Percentiles rank a stretch among this genome's conserved stretches.
Evolutionary conservation across 345 rosid genomes (phyloP).

Genomic region (Salix brachista): DNA sequence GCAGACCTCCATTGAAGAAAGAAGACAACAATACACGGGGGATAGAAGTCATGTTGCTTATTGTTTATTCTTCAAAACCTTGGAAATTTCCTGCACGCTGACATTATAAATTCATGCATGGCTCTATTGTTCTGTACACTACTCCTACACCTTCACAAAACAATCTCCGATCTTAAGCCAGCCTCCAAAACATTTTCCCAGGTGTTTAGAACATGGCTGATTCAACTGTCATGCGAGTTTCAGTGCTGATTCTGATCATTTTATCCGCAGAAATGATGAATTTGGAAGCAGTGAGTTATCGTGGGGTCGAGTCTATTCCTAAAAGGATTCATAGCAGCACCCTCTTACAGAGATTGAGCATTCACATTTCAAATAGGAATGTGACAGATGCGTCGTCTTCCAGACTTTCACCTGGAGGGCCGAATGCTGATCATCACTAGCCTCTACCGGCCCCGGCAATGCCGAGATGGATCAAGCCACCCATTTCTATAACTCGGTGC

Average conservation of each 20-base stretch:
- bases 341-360: conserved; percentile 15
- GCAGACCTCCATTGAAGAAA: not conserved
- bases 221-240: conserved; percentile 2
- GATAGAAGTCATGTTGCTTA: not conserved
- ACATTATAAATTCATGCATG: conserved; percentile 11
- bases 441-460: not conserved
- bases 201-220: conserved; percentile 5
- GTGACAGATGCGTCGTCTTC: not conserved
- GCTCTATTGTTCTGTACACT: not conserved
- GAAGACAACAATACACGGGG: conserved; percentile 19
- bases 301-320: conserved; percentile 7
- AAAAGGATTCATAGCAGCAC: conserved; percentile 19
- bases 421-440: conserved; percentile 32
- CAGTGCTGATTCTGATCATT: conserved; percentile 24
- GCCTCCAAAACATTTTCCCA: not conserved
- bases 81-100: conserved; percentile 7
- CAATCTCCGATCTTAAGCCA: not conserved
- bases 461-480: not conserved
- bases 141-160: not conserved
- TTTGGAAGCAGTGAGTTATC: conserved; percentile 14
- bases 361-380: conserved; percentile 8
- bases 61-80: conserved; percentile 1
- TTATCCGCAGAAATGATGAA: conserved; percentile 4
- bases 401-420: conserved; percentile 38
- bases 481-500: no score